These are phyloP conservation scores for Aspergillus floridensis DNA, from an alignment of 2,329 filamentous ascomycete species.

Conservation along the genomic window DNA sequence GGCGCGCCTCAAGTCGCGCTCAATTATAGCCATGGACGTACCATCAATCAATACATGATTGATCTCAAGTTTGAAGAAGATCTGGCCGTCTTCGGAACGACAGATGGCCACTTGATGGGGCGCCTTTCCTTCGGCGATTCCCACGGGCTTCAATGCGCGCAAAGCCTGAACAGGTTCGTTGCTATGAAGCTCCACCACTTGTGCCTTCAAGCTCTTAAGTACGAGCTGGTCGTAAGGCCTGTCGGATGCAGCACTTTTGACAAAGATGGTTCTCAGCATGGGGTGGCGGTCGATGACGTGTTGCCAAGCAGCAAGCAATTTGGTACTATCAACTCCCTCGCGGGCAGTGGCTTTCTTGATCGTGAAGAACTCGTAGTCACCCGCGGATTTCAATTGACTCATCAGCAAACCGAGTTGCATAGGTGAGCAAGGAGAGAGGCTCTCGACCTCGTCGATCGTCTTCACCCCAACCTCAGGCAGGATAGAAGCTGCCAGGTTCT, in stretches of 20 bases:
- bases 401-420: conserved; percentile 18
- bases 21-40: conserved; percentile 40
- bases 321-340: neutral
- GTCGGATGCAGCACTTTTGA: neutral
- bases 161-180: neutral
- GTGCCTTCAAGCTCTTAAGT: neutral
- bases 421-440: conserved; percentile 17
- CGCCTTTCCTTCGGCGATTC: neutral
- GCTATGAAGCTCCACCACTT: neutral
- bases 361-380: conserved; percentile 10
- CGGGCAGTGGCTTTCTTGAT: conserved; percentile 3
- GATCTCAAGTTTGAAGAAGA: conserved; percentile 42
- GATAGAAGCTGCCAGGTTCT: neutral
- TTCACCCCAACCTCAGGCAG: neutral
- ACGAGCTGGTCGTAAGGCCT: conserved; percentile 4
- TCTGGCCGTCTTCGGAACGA: neutral
- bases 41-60: conserved; percentile 47
- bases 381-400: conserved; percentile 11
- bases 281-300: conserved; percentile 9
- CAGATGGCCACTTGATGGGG: neutral
- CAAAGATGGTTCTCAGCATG: conserved; percentile 10
- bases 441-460: conserved; percentile 6
- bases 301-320: conserved; percentile 3
- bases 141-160: neutral
- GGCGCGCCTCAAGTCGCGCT: conserved; percentile 36